These are phyloP conservation scores for Moesziomyces aphidis DNA, from an alignment of 1,284 basidiomycete species.

Conservation along the genomic window DNA sequence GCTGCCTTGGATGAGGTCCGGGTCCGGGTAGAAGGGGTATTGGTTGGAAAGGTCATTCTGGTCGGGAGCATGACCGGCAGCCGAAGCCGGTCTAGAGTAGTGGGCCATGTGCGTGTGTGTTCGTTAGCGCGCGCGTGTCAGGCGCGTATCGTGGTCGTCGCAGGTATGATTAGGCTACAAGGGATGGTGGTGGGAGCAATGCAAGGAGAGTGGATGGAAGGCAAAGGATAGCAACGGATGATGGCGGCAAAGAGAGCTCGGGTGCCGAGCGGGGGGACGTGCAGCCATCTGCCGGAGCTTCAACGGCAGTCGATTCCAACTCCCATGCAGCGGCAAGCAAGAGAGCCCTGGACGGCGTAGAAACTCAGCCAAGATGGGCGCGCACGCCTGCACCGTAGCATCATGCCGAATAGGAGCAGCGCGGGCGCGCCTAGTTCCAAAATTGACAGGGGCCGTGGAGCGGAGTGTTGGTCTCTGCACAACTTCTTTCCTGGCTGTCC, in stretches of 20 bases:
- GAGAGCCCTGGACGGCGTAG: conserved; percentile 6
- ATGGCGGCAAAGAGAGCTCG: conserved; percentile 4
- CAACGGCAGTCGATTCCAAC: too few species aligned
- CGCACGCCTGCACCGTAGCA: not conserved
- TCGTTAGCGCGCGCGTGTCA: not conserved
- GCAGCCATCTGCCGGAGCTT: not conserved
- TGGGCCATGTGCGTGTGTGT: conserved; percentile 17
- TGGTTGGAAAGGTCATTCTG: conserved; percentile 12
- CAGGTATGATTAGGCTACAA: not conserved
- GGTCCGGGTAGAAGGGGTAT: conserved; percentile 49
- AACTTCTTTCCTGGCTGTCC: not conserved
- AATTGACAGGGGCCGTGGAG: not conserved
- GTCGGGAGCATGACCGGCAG: conserved; percentile 23
- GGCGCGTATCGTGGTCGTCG: not conserved
- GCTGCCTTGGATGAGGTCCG: conserved; percentile 31
- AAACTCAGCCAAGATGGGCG: conserved; percentile 25
- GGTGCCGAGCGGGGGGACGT: conserved; percentile 4
- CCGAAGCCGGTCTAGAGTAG: conserved; percentile 30
- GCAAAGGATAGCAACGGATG: not conserved
- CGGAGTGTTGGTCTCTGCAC: conserved; percentile 2
- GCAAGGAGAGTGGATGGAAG: not conserved
- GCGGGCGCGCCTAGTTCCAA: not conserved
- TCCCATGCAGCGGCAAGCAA: not conserved
- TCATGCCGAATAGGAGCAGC: not conserved
- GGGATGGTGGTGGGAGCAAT: not conserved